Conservation (phyloP, 1,284 basidiomycete genomes). For the Volvariella surrecta region DNA sequence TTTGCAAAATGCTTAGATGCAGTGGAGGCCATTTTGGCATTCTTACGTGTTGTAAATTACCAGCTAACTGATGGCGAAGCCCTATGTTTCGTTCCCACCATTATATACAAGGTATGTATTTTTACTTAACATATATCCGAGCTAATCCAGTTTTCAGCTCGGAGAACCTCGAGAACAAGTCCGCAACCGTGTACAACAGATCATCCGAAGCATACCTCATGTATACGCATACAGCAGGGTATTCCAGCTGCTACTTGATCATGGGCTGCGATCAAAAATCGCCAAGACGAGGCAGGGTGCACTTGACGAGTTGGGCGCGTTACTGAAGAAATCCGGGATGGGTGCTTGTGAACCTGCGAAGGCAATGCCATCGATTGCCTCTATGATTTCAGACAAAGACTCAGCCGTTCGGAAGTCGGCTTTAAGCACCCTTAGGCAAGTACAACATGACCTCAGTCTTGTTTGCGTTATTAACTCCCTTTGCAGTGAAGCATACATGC, state of each 20-base stretch:
- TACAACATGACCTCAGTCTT: conserved; percentile 6
- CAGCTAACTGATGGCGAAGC: conserved; percentile 88
- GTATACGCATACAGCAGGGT: conserved; percentile 88
- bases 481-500: conserved; percentile 70
- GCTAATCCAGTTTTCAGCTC: conserved; percentile 35
- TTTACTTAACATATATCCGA: conserved; percentile 2
- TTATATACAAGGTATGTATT: conserved; percentile 76
- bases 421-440: conserved; percentile 63
- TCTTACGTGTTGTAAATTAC: conserved; percentile 64
- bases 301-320: conserved; percentile 70
- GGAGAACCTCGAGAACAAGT: conserved; percentile 77
- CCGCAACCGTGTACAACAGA: conserved; percentile 60
- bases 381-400: conserved; percentile 85
- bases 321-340: conserved; percentile 80
- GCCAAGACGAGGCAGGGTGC: conserved; percentile 85
- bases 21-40: conserved; percentile 72
- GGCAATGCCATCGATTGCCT: conserved; percentile 73
- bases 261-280: conserved; percentile 84
- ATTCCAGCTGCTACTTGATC: conserved; percentile 79
- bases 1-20: conserved; percentile 87
- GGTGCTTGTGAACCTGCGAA: conserved; percentile 74
- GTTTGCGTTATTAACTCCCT: conserved; percentile 9
- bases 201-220: conserved; percentile 66
- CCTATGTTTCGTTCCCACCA: conserved; percentile 81
- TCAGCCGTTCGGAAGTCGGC: conserved; percentile 80